These are phyloP conservation scores for Populus hybrid DNA, from an alignment of 441 rosid genomes.

Conservation along the genomic window DNA sequence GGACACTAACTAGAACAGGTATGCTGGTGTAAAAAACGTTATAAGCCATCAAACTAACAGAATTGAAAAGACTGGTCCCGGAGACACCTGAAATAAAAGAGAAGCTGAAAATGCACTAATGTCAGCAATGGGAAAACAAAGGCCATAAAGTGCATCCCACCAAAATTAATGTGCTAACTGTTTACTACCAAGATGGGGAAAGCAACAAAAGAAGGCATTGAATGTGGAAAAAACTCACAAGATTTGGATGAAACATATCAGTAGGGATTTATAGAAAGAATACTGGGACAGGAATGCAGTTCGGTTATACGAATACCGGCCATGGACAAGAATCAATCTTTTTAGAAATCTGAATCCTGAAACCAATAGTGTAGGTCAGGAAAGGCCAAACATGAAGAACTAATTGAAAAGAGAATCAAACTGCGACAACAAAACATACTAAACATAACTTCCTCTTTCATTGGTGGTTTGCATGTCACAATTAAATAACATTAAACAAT, in stretches of 20 bases:
- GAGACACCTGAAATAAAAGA: constrained; percentile 99
- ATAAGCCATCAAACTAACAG: constrained; percentile 98
- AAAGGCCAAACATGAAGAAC: constrained; percentile 9
- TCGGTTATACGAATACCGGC: constrained; percentile 96
- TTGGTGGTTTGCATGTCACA: background rate
- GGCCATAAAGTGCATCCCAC: background rate
- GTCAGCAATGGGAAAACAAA: constrained; percentile 35
- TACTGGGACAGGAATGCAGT: constrained; percentile 97
- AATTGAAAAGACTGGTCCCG: constrained; percentile 98
- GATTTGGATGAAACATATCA: constrained; percentile 97
- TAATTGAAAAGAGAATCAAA: background rate
- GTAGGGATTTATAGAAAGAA: constrained; percentile 91
- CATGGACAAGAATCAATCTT: constrained; percentile 94
- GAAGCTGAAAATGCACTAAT: constrained; percentile 54
- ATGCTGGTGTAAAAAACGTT: constrained; percentile 96
- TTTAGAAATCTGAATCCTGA: constrained; percentile 92
- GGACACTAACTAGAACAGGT: constrained; percentile 90
- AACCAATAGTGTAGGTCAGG: constrained; percentile 22
- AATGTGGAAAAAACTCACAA: constrained; percentile 59
- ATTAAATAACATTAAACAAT: background rate
- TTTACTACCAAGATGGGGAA: constrained; percentile 6
- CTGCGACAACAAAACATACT: background rate
- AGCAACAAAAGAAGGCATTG: background rate
- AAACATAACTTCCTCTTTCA: background rate
- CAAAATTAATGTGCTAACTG: background rate